Percentiles rank a stretch among this genome's conserved stretches.
phyloP scores from a whole-genome alignment of 306 rosid genomes.

The Gastrolobium villosum region DNA sequence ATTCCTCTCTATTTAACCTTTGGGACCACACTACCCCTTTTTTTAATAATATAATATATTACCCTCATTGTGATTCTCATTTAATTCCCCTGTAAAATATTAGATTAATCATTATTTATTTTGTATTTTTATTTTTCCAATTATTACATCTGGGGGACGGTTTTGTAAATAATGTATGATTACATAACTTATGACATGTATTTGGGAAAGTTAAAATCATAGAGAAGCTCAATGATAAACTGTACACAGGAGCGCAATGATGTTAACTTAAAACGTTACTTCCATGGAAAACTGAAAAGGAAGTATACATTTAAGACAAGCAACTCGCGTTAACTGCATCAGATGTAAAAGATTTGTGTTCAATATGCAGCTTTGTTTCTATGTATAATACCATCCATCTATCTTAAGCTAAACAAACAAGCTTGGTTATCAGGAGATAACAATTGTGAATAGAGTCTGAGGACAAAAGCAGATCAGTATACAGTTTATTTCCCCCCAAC shows the following conservation, averaged over 20 bases:
- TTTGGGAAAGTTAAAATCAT: slow-evolving; percentile 33
- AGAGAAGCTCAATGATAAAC: slow-evolving; percentile 11
- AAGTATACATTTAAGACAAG: background rate
- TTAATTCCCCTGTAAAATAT: slow-evolving; percentile 31
- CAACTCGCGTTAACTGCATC: background rate
- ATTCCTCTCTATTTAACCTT: no score
- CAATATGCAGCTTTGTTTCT: background rate
- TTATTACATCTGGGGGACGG: background rate
- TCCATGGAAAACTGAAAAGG: background rate
- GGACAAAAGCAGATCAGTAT: background rate
- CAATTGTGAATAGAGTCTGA: background rate
- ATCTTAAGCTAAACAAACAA: background rate
- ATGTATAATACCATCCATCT: background rate
- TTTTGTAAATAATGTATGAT: slow-evolving; percentile 27
- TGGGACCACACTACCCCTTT: no score
- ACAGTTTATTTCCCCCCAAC: slow-evolving; percentile 15
- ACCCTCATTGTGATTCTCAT: slow-evolving; percentile 66
- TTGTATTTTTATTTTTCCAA: slow-evolving; percentile 10
- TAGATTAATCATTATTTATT: slow-evolving; percentile 12
- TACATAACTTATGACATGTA: slow-evolving; percentile 14
- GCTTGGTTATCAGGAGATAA: background rate
- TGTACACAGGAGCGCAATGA: background rate
- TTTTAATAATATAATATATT: no score
- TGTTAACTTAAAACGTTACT: background rate
- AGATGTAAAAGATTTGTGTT: slow-evolving; percentile 10